A percentile compares a stretch with the other conserved stretches of the same genome.
Conservation (phyloP, 805 yeast genomes). For the Wickerhamiella brachini region DNA sequence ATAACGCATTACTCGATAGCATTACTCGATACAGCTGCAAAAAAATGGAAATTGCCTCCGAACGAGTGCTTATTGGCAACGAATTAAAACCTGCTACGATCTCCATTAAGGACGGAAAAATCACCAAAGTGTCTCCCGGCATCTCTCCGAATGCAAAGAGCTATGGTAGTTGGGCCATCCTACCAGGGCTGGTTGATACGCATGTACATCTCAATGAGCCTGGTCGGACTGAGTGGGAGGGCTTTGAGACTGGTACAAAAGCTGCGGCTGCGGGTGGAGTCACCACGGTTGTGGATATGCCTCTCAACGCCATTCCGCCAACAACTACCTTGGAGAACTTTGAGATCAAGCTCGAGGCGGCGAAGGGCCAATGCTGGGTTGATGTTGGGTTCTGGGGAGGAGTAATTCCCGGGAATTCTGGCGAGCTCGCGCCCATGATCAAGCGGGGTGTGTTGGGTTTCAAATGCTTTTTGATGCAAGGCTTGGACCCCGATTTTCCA, state of each 20-base stretch:
- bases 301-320: constrained; percentile 90
- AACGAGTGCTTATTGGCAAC: constrained; percentile 15
- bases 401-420: constrained; percentile 61
- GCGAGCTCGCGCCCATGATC: constrained; percentile 59
- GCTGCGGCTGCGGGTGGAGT: constrained; percentile 96
- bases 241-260: constrained; percentile 89
- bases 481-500: constrained; percentile 96
- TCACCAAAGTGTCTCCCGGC: constrained; percentile 33
- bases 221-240: constrained; percentile 98
- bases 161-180: constrained; percentile 47
- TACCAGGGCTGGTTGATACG: constrained; percentile 88
- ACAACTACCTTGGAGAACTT: constrained; percentile 75
- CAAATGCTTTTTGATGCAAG: constrained; percentile 82
- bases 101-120: constrained; percentile 36
- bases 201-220: constrained; percentile 95
- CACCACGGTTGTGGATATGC: constrained; percentile 93
- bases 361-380: constrained; percentile 73
- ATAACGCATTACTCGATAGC: not conserved
- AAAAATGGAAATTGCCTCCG: constrained; percentile 10
- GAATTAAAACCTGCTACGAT: constrained; percentile 20
- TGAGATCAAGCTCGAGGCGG: constrained; percentile 62
- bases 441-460: constrained; percentile 85
- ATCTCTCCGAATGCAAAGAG: constrained; percentile 29
- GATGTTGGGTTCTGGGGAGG: constrained; percentile 98
- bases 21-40: not conserved